Conservation (phyloP, 345 rosid genomes). For the Eucalyptus urophylla region DNA sequence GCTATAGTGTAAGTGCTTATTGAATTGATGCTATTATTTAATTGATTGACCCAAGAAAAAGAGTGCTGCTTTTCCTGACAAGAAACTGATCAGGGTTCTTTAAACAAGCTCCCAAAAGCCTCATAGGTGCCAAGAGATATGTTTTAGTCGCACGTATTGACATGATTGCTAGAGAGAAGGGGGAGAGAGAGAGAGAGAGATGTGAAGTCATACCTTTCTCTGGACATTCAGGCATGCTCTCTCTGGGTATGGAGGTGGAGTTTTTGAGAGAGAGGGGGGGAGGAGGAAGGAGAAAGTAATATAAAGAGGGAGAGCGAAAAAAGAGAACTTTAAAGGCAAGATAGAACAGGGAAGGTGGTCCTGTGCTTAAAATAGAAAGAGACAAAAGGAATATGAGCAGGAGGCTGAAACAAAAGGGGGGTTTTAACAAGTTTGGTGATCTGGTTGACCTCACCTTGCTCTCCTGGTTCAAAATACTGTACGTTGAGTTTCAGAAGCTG, state of each 20-base stretch:
- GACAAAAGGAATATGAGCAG: not conserved
- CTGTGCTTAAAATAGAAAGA: conserved; percentile 3
- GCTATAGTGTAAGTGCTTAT: not conserved
- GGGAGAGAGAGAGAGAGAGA: not conserved
- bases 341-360: not conserved
- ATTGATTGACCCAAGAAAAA: not conserved
- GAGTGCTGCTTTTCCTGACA: not conserved
- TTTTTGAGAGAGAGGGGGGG: conserved; percentile 5
- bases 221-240: conserved; percentile 98
- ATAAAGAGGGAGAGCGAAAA: conserved; percentile 10
- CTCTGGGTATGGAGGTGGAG: conserved; percentile 1
- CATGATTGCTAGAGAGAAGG: not conserved
- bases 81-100: not conserved
- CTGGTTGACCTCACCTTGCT: not conserved
- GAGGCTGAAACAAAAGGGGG: not conserved
- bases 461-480: not conserved
- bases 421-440: not conserved
- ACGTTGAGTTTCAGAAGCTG: not conserved
- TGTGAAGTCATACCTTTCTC: conserved; percentile 63
- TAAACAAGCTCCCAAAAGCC: not conserved
- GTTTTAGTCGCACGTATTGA: not conserved
- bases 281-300: conserved; percentile 1
- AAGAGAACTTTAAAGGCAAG: conserved; percentile 74
- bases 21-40: not conserved
- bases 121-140: not conserved